Evolutionary conservation across 1,139 yeast species (phyloP), one percentile per base, ranked within the genome.

Genomic region (Suhomyces coccinellae): DNA sequence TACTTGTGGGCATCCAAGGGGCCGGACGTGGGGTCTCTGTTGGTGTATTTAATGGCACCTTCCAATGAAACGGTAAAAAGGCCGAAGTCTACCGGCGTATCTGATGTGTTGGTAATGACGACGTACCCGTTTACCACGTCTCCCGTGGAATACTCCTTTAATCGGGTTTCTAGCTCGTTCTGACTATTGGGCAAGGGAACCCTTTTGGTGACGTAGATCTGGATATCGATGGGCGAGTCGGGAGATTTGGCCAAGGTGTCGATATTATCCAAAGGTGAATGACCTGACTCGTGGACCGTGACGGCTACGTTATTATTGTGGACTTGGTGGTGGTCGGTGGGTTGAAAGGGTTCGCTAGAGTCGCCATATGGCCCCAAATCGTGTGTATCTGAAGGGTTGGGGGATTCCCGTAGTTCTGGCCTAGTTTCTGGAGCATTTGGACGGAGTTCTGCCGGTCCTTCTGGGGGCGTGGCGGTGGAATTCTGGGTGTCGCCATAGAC

Each of bases 21-120:
- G 9, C 48, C 41, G 1, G 50, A 47, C 31, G 57, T 47, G 2
- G 49, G 43, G 33, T 55, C 53, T 24, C 61, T 46, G 50, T 70
- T 73, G 6, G 67, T 62, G 3, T 69, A 65, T 48, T 73, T 74
- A 30, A 72, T 59, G 0, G 78, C 73, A 2, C 79, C 77, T 54
- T 75, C 79, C 31, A 75, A 57, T n/a, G 75, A 68, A 1, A 74
- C 79, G 3, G 72, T 70, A 50, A 75, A 75, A 12, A 74, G 52
- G 0, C 79, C 80, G 54, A 75, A 75, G 44, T 67, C 65, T 9
- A 73, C 68, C 0, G 76, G 75, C 14, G 57, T 52, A 41, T 66
- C 63, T 17, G 74, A 63, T 2, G 65, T 69, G 49, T 75, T 75
- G 42, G 71, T 64, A 8, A 75, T 71, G 15, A 57, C 39, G 12